Base-by-base conservation (phyloP, 2,329 filamentous ascomycete genomes). In the Xylaria sp. region DNA sequence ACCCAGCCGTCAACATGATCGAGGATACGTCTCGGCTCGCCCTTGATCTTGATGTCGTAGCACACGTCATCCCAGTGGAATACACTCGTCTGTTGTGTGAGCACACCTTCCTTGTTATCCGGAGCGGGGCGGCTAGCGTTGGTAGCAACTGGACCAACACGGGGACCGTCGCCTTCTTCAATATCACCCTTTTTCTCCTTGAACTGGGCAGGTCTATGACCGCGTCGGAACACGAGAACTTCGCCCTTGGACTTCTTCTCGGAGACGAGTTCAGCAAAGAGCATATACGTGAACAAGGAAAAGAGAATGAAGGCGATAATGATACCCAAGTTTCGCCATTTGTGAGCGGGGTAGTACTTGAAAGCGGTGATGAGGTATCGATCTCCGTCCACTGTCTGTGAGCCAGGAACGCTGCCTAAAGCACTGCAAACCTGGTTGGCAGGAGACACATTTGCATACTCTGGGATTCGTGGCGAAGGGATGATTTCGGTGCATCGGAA, bases 1-100 rank as follows among this genome's bases (percentile, higher is more conserved):
- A 97, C 92, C 91, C 92, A 97, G 37, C 94, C 94, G 72, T 96
- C 91, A 12, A 97, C 91, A 65, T 95, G 82, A 70, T 97, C 89
- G 62, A 97, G 80, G 71, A 97, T 91, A 45, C 89, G 87, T 15
- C 92, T 86, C 1, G 83, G 79, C 70, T 94, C 87, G 14, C 82
- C 82, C 80, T 96, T 96, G 78, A 96, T 93, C 76, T 91, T 89
- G 75, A 88, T 81, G 63, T 88, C 84, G 71, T 86, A 97, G 78
- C 89, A 93, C 1, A 96, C 89, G 69, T 94, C 84, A 67, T 89
- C 85, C 93, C 92, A 96, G 72, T 92, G 90, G 82, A 96, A 96
- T 64, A 94, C 87, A 21, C 91, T 90, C 4, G 87, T 92, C 73
- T 92, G 89, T 67, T 75, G 67, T 69, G 81, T 75, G 2, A 84